A percentile compares a stretch with the other conserved stretches of the same genome.
Evolutionary conservation across 495 filamentous ascomycete species (phyloP).

Genomic region (Penicillium bovifimosum): DNA sequence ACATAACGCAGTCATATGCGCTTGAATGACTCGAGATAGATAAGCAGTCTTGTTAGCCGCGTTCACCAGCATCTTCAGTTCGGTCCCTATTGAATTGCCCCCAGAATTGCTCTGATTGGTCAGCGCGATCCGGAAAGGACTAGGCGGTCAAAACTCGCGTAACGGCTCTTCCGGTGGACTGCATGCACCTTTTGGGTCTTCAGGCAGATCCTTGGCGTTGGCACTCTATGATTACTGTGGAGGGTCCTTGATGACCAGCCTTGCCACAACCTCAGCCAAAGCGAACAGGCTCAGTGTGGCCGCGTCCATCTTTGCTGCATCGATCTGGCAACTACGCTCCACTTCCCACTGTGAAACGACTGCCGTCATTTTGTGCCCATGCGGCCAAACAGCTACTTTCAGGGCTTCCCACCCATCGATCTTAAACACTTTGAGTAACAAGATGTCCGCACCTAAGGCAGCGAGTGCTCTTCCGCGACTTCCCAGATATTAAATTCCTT

Average conservation of each 20-base stretch:
- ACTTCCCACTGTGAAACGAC: not conserved
- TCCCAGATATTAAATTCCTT: too few species aligned
- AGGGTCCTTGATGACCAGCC: not conserved
- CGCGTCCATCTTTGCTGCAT: not conserved
- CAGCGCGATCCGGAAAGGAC: not conserved
- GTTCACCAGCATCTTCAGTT: too few species aligned
- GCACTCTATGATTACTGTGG: not conserved
- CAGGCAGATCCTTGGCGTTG: not conserved
- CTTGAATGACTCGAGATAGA: too few species aligned
- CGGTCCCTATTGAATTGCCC: too few species aligned
- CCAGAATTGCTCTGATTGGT: not conserved
- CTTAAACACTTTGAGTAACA: too few species aligned
- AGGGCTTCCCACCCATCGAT: not conserved
- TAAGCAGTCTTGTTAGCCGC: too few species aligned
- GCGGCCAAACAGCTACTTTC: not conserved
- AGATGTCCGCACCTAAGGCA: too few species aligned
- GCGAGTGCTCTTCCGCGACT: too few species aligned
- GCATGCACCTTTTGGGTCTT: not conserved
- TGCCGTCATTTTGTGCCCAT: not conserved
- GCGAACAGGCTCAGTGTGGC: conserved; percentile 1
- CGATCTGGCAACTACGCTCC: not conserved
- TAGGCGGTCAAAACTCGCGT: not conserved
- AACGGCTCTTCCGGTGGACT: not conserved
- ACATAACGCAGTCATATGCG: too few species aligned
- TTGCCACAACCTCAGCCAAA: not conserved